Percentiles rank a stretch among this genome's conserved stretches.
Evolutionary conservation across 2,329 filamentous ascomycete genomes (phyloP).

Genomic region (Pseudocercospora eumusae): DNA sequence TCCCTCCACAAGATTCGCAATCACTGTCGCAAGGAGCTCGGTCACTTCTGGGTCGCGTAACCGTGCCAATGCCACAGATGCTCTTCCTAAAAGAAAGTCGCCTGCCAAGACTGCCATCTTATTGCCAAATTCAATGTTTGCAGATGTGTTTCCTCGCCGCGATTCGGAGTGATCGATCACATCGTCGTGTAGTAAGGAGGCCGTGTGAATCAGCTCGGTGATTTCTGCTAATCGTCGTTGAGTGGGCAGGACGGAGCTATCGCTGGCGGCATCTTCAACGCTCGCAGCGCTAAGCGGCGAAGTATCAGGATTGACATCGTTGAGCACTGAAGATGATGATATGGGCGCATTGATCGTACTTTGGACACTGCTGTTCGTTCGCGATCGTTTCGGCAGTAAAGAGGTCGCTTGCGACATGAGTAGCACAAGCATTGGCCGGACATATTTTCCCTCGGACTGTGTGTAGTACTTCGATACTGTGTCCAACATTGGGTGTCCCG

Average conservation of each 20-base stretch:
- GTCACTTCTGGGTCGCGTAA: constrained; percentile 91
- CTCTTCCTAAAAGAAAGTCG: constrained; percentile 91
- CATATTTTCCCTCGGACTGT: constrained; percentile 92
- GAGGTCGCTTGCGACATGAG: constrained; percentile 94
- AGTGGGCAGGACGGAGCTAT: constrained; percentile 79
- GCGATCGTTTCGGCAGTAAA: constrained; percentile 66
- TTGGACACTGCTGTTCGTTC: constrained; percentile 41
- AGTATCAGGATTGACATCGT: constrained; percentile 75
- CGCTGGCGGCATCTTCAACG: constrained; percentile 50
- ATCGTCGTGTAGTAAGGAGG: constrained; percentile 94
- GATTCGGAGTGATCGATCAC: constrained; percentile 92
- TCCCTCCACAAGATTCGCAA: constrained; percentile 95
- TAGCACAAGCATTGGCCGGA: constrained; percentile 89
- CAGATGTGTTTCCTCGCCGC: constrained; percentile 79
- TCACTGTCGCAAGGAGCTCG: constrained; percentile 91
- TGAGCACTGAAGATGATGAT: constrained; percentile 63
- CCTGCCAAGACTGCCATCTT: constrained; percentile 98
- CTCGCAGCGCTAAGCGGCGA: constrained; percentile 55
- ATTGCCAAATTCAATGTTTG: constrained; percentile 95
- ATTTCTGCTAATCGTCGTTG: constrained; percentile 94
- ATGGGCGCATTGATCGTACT: constrained; percentile 61
- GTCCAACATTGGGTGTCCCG: constrained; percentile 90
- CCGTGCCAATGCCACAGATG: constrained; percentile 88
- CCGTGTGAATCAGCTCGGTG: constrained; percentile 94
- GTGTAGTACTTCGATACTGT: constrained; percentile 98